phyloP scores from a whole-genome alignment of 805 yeast genomes.

The Hanseniaspora pseudoguilliermondii region DNA sequence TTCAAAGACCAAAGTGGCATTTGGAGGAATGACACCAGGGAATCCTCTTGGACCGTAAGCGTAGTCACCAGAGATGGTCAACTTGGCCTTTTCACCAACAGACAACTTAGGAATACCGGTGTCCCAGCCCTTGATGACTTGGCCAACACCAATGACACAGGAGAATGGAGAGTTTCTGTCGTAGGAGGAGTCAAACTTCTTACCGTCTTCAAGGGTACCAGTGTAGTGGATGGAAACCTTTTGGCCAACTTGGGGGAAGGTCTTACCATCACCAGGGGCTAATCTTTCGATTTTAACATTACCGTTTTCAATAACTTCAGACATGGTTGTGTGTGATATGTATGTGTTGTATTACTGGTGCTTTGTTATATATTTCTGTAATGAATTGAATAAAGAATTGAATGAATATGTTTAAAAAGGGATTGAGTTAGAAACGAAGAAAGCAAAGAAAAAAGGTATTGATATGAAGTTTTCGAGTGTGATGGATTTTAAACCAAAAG shows the following conservation, averaged over 20 bases:
- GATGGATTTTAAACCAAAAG: too few relatives aligned
- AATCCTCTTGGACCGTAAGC: conserved; percentile 92
- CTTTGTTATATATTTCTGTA: neutral
- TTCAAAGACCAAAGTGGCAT: conserved; percentile 80
- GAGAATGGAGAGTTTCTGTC: conserved; percentile 95
- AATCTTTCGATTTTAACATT: conserved; percentile 29
- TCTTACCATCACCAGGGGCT: conserved; percentile 63
- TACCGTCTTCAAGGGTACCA: conserved; percentile 90
- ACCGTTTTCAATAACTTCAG: conserved; percentile 29
- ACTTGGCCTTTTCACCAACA: conserved; percentile 82
- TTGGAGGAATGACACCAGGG: conserved; percentile 95
- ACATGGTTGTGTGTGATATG: conserved; percentile 17
- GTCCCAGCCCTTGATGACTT: conserved; percentile 95
- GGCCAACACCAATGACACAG: conserved; percentile 88
- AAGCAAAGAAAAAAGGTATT: too few relatives aligned
- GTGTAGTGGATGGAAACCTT: conserved; percentile 87
- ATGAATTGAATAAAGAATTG: too few relatives aligned
- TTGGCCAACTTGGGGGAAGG: conserved; percentile 81
- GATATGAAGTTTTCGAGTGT: too few relatives aligned
- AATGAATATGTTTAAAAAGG: too few relatives aligned
- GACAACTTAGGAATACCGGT: conserved; percentile 85
- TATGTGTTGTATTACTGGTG: neutral
- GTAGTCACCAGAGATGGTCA: conserved; percentile 84
- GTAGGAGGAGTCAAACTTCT: conserved; percentile 88
- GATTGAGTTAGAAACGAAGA: too few relatives aligned